These are phyloP conservation scores for Penicillium tannophilum DNA, from an alignment of 495 filamentous ascomycete genomes.

Conservation along the genomic window DNA sequence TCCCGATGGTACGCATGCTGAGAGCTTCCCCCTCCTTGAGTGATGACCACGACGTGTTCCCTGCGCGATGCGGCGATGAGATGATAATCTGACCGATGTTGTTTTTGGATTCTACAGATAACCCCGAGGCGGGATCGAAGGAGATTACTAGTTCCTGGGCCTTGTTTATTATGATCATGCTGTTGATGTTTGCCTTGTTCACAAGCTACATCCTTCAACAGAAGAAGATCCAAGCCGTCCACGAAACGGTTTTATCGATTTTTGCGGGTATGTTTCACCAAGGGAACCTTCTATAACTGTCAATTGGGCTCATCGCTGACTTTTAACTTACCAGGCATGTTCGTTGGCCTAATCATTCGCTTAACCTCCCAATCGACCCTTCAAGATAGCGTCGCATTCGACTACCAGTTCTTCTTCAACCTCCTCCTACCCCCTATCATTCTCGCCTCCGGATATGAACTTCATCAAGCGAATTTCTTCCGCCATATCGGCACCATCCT, in stretches of 20 bases:
- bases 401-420: constrained; percentile 99
- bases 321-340: constrained; percentile 71
- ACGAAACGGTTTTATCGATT: constrained; percentile 97
- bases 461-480: constrained; percentile 98
- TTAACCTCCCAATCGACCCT: constrained; percentile 77
- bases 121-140: constrained; percentile 70
- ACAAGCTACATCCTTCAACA: constrained; percentile 95
- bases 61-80: constrained; percentile 1
- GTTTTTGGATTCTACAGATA: constrained; percentile 34
- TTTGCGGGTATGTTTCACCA: constrained; percentile 76
- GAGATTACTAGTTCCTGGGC: constrained; percentile 96
- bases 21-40: constrained; percentile 11
- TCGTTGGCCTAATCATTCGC: constrained; percentile 86
- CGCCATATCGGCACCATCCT: constrained; percentile 97
- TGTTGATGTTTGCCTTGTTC: constrained; percentile 92
- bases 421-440: constrained; percentile 97
- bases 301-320: neutral
- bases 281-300: neutral
- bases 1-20: constrained; percentile 51
- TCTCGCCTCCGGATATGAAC: constrained; percentile 92
- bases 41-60: constrained; percentile 4
- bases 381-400: constrained; percentile 85
- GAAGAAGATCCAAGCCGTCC: constrained; percentile 92
- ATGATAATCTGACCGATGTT: constrained; percentile 22
- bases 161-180: constrained; percentile 90